Percentiles rank a stretch among this genome's conserved stretches.
Evolutionary conservation across 345 rosid genomes (phyloP).

Genomic region (Populus ilicifolia): DNA sequence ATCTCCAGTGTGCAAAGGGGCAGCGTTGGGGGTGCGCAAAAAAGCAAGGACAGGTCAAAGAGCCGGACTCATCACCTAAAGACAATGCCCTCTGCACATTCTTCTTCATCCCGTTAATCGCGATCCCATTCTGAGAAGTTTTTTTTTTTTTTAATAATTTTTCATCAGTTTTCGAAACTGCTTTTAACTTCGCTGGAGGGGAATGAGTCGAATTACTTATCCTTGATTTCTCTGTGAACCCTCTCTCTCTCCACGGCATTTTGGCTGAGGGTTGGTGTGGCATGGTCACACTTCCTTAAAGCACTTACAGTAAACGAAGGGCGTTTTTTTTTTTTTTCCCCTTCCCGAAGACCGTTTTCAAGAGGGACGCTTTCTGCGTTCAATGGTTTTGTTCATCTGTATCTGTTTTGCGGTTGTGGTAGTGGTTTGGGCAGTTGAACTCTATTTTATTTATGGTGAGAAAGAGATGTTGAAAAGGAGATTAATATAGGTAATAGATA

Average conservation of each 20-base stretch:
- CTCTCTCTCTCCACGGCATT: no score
- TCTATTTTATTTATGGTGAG: no score
- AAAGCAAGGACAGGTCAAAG: conserved; percentile 36
- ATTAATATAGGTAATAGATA: no score
- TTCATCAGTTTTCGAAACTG: background rate
- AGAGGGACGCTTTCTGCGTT: background rate
- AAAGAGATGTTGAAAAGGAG: no score
- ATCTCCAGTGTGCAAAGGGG: conserved; percentile 27
- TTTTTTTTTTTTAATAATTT: background rate
- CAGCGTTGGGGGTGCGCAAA: conserved; percentile 20
- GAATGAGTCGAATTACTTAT: no score
- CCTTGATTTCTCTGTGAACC: no score
- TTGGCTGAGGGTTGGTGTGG: no score
- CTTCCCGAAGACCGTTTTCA: background rate
- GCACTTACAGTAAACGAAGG: no score
- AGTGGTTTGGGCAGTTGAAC: no score
- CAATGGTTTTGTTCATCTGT: background rate
- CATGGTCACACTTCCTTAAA: no score
- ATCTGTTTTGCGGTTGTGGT: background rate
- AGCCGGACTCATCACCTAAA: conserved; percentile 29
- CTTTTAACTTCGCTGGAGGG: background rate
- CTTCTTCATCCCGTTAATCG: conserved; percentile 24
- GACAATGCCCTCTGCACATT: conserved; percentile 21
- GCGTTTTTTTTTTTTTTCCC: background rate
- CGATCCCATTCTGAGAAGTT: background rate